Evolutionary conservation across 2,329 filamentous ascomycete species (phyloP).

Genomic region (Fusarium sp.): DNA sequence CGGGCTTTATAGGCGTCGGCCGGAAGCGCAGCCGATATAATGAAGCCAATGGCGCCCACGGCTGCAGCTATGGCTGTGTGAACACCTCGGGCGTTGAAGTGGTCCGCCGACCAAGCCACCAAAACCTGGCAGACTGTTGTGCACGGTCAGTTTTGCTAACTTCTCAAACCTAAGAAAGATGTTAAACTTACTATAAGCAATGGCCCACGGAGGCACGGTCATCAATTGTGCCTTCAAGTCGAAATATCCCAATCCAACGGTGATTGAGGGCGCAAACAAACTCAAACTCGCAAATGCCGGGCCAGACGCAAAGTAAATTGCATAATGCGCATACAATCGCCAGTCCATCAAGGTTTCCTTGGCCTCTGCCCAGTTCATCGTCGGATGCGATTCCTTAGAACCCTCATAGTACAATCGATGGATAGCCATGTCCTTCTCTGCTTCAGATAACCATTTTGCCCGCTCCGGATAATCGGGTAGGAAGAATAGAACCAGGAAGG

Average conservation of each 20-base stretch:
- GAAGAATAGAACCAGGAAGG: slow-evolving; percentile 72
- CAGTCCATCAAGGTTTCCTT: slow-evolving; percentile 75
- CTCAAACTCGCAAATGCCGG: slow-evolving; percentile 70
- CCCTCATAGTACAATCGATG: slow-evolving; percentile 60
- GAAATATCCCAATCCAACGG: slow-evolving; percentile 62
- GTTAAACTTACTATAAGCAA: slow-evolving; percentile 62
- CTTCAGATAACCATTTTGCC: slow-evolving; percentile 69
- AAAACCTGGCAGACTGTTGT: slow-evolving; percentile 53
- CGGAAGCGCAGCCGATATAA: slow-evolving; percentile 73
- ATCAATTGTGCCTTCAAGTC: slow-evolving; percentile 72
- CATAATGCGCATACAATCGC: slow-evolving; percentile 75
- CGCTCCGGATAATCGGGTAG: slow-evolving; percentile 76
- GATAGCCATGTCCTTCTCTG: slow-evolving; percentile 68
- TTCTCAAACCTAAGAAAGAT: not conserved
- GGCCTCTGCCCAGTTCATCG: slow-evolving; percentile 74
- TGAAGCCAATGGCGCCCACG: slow-evolving; percentile 62
- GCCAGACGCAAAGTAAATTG: slow-evolving; percentile 64
- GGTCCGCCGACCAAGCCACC: slow-evolving; percentile 71
- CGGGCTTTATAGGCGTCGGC: slow-evolving; percentile 67
- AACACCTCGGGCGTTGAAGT: slow-evolving; percentile 64
- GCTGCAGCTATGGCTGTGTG: slow-evolving; percentile 58
- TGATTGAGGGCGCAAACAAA: slow-evolving; percentile 72
- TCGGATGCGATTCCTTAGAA: slow-evolving; percentile 68
- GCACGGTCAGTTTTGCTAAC: slow-evolving; percentile 5
- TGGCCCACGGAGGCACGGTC: slow-evolving; percentile 74